Evolutionary conservation across 768 basidiomycete species (phyloP), one percentile per base, ranked within the genome.

Genomic region (Leccinum aurantiacum): DNA sequence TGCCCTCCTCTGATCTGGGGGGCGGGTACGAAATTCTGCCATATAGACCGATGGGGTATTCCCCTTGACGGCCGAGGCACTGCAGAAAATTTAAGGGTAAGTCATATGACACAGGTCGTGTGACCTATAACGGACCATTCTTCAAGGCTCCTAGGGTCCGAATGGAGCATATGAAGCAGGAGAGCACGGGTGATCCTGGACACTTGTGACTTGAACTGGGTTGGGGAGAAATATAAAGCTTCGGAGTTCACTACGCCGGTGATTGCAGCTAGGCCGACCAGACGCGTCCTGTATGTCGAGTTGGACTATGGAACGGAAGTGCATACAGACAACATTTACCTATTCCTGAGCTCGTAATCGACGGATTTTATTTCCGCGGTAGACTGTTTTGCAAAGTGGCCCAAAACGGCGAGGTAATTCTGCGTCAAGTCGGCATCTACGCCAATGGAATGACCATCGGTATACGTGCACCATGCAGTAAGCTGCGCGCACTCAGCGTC

Each of bases 391-490:
- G 89, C 77, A 69, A 96, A 93, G 60, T 79, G 83, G 11, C 73
- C 75, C 38, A 96, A 80, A 31, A 85, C 82, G 8, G 81, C 79
- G 33, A 92, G 75, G 72, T 96, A 96, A 58, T 87, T 81, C 27
- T 78, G 77, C 0, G 91, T 90, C 53, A 92, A 76, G 31, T 69
- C 74, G 57, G 82, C 83, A 68, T 96, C 94, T 13, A 88, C 84
- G 27, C 90, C 91, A 62, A 95, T 86, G 44, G 90, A 78, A 56
- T 87, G 86, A 0, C 93, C 93, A 65, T 95, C 89, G 22, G 95
- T 93, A 65, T 88, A 97, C 15, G 94, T 95, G 19, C 90, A 89
- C 89, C 93, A 98, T 1, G 93, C 89, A 3, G 89, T 91, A 67
- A 96, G 93, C 90, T 95, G 65, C 33, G 4, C n/a, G 17, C 3